These are phyloP conservation scores for Ophiostoma tasmaniense DNA, from an alignment of 2,329 filamentous ascomycete species.

Conservation along the genomic window DNA sequence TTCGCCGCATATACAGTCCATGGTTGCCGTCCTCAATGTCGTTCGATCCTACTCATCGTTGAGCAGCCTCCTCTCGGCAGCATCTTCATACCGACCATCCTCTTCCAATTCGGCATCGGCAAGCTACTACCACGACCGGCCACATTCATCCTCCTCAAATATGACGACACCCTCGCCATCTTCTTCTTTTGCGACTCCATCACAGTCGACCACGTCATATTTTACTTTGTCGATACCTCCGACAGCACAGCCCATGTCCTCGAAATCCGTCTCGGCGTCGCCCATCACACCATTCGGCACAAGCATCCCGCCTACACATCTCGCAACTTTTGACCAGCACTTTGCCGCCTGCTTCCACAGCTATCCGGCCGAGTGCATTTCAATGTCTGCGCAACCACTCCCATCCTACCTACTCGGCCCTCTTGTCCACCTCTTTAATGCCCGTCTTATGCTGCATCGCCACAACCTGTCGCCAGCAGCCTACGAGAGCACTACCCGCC, in stretches of 20 bases:
- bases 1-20: slow-evolving; percentile 41
- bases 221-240: background rate
- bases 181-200: slow-evolving; percentile 1
- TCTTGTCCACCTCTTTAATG: slow-evolving; percentile 69
- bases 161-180: slow-evolving; percentile 11
- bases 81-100: background rate
- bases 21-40: slow-evolving; percentile 74
- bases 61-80: slow-evolving; percentile 46
- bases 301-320: slow-evolving; percentile 54
- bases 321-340: slow-evolving; percentile 74
- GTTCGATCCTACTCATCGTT: slow-evolving; percentile 69
- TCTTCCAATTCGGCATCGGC: background rate
- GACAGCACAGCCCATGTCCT: background rate
- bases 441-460: slow-evolving; percentile 76
- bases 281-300: background rate
- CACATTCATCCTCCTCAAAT: slow-evolving; percentile 7
- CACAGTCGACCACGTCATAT: background rate
- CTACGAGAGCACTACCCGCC: background rate
- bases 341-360: slow-evolving; percentile 65
- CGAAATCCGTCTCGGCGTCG: background rate
- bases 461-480: slow-evolving; percentile 66
- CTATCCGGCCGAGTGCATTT: slow-evolving; percentile 68
- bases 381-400: slow-evolving; percentile 36
- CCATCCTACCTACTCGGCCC: slow-evolving; percentile 68
- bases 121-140: background rate